Conservation (phyloP, 1,284 basidiomycete genomes). For the Trichosporon sp. region DNA sequence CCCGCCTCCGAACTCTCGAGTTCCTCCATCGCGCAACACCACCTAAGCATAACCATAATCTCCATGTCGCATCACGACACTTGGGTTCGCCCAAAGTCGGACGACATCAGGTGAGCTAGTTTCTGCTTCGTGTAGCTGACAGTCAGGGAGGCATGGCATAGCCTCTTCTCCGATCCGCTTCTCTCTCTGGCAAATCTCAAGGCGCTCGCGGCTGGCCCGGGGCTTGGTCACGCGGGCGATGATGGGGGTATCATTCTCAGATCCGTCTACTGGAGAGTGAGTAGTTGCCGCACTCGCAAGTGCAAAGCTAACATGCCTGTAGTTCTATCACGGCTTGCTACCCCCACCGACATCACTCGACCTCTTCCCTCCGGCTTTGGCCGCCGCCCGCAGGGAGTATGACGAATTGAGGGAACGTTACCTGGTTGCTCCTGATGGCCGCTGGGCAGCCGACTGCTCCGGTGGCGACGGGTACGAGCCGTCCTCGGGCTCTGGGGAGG, state of each 20-base stretch:
- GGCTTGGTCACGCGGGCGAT: constrained; percentile 40
- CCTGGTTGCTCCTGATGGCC: constrained; percentile 58
- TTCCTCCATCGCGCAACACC: constrained; percentile 17
- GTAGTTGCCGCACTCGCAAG: constrained; percentile 18
- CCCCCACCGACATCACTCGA: constrained; percentile 52
- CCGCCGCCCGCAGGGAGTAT: constrained; percentile 46
- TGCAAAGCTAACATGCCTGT: constrained; percentile 15
- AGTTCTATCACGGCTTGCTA: constrained; percentile 55
- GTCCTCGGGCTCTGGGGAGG: constrained; percentile 46
- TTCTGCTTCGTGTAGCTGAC: neutral
- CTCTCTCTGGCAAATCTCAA: constrained; percentile 49
- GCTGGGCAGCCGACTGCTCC: constrained; percentile 58
- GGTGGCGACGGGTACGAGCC: constrained; percentile 39
- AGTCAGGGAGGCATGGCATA: constrained; percentile 45
- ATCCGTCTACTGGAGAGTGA: constrained; percentile 57
- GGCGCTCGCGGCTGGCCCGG: constrained; percentile 42
- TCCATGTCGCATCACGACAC: constrained; percentile 15
- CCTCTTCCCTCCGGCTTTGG: constrained; percentile 43
- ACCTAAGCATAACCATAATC: neutral
- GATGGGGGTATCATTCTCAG: constrained; percentile 50
- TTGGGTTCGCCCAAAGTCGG: constrained; percentile 12
- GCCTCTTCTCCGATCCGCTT: constrained; percentile 52
- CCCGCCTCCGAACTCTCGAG: neutral
- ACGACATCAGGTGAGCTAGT: constrained; percentile 9
- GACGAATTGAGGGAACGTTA: constrained; percentile 52